Evolutionary conservation across 1,284 basidiomycete species (phyloP), one percentile per base, ranked within the genome.

Genomic region (Earliella scabrosa): DNA sequence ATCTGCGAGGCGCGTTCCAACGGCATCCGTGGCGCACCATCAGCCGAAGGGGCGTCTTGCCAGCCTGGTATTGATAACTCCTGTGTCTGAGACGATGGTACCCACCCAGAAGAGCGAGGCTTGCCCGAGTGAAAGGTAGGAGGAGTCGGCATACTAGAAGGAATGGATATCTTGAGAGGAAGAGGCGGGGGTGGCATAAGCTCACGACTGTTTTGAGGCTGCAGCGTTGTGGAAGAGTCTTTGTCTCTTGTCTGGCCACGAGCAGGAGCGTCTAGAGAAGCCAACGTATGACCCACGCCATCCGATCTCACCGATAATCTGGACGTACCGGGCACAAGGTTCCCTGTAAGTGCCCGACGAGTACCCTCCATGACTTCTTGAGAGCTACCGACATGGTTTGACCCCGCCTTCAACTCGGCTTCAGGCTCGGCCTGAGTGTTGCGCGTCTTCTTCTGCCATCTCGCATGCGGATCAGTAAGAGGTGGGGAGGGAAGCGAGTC

Each of bases 11-110:
- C 16, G 8, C 49, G 36, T 5, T 39, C 52, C 9, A 27, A 27
- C 8, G 29, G 50, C 4, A 36, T 40, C 8, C 31, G 43, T 4
- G 32, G 31, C 20, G 36, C 23, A 3, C 13, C 14, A 2, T 32
- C 31, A 3, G 52, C 52, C 29, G 16, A 48, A 18, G 13, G 35
- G 21, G 32, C n/a, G 20, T 32, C 27, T 10, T 50, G 38, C 21
- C 45, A 47, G 23, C 27, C 32, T n/a, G 57, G 53, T 4, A 61
- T 55, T 4, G 50, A 51, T 16, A 58, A 18, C 31, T 66, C 66
- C 45, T 67, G 66, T 1, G 62, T 61, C 36, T 68, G 67, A 10
- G 67, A 68, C 7, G 67, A 68, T 0, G 66, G 65, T 1, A 68
- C 64, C 58, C 60, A 55, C 4, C 59, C 50, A 4, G 56, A 48